Evolutionary conservation across 2,329 filamentous ascomycete species (phyloP), one percentile per base, ranked within the genome.

Genomic region (Beauveria bassiana): DNA sequence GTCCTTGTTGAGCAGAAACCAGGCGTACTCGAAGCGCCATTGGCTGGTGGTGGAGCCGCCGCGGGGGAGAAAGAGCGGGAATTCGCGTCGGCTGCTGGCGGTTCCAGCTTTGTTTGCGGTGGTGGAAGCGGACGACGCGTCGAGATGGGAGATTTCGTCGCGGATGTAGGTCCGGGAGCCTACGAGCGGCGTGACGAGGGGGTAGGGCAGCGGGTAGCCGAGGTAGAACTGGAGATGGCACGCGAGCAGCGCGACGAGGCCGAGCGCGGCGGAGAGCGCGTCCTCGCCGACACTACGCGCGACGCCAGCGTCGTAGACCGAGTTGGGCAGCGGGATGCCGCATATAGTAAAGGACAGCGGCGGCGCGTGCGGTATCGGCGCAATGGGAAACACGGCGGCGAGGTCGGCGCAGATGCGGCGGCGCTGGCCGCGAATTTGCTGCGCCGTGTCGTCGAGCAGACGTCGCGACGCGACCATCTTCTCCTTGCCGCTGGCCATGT

Each of bases 1-100:
- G 70, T 98, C 80, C 75, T 98, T 97, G 77, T 98, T 98, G 16
- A 99, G 81, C n/a, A 98, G 78, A 69, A 98, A 99, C 71, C 96
- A 95, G 12, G 82, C 95, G 72, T 98, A 99, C 68, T 98, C 93
- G 73, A 98, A 98, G 2, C 93, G 87, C 77, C 93, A 98, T 51
- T 92, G 86, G 0, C 91, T 85, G 2, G 84, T 82, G 0, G 70
- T 82, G n/a, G 77, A 89, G 74, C 82, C 83, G 18, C 83, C 82
- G 2, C 81, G 75, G 0, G 81, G 81, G 0, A 85, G 71, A 73
- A 93, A 93, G 0, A 99, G 81, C 0, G 95, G 95, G 68, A 96
- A 99, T 6, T 86, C 86, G 59, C 87, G 80, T 51, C 86, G 82
- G 61, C 54, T 20, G 42, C 55, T 5, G 43, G 24, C 62, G 20